These are phyloP conservation scores for Arthrocladium fulminans DNA, from an alignment of 2,329 filamentous ascomycete species.

Conservation along the genomic window DNA sequence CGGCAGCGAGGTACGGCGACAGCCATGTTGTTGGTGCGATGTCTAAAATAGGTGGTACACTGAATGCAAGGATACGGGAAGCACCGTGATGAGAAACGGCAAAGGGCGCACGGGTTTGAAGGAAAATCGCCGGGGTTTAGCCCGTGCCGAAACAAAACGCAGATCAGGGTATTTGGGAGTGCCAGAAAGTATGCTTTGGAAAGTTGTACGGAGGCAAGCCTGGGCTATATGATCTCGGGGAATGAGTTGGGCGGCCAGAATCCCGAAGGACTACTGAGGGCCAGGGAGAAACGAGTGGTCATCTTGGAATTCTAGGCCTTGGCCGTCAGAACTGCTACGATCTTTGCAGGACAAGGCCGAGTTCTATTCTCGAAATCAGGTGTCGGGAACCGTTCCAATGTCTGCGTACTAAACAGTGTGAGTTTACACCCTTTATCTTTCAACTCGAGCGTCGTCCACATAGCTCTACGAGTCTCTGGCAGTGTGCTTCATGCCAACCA, in stretches of 20 bases:
- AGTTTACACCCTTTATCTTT: no score
- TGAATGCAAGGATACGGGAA: background rate
- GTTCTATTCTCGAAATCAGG: no score
- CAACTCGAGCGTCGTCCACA: no score
- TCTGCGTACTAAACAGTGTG: background rate
- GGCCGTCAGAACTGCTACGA: no score
- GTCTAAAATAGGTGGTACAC: background rate
- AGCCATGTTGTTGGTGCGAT: conserved; percentile 26
- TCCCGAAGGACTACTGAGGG: no score
- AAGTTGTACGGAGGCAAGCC: no score
- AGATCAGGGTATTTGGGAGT: background rate
- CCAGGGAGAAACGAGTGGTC: no score
- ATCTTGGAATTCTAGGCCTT: no score
- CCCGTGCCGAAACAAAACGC: background rate
- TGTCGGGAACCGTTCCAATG: background rate
- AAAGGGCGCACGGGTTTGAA: background rate
- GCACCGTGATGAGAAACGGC: conserved; percentile 5
- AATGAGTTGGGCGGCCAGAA: no score
- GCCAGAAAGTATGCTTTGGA: background rate
- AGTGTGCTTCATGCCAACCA: background rate
- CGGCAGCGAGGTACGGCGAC: conserved; percentile 15
- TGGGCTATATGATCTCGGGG: no score
- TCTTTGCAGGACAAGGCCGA: no score
- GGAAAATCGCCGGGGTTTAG: background rate
- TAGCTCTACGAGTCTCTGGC: no score